Base-by-base conservation (phyloP, 2,329 filamentous ascomycete genomes). In the Ceratocystis cubensis region DNA sequence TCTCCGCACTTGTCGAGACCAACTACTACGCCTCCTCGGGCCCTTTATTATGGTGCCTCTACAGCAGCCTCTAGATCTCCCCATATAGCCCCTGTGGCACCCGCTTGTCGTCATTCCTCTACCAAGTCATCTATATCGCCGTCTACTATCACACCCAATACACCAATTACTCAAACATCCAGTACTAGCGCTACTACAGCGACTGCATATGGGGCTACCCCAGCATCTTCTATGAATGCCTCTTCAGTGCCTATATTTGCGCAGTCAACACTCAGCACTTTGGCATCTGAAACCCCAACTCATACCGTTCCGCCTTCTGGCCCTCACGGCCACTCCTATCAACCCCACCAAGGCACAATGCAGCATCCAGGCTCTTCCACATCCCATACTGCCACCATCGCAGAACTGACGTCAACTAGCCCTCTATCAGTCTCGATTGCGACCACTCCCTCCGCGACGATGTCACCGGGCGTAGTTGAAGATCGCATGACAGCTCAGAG, bases 1-100 rank as follows among this genome's bases (percentile, higher is more conserved):
- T 68, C 67, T 66, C 67, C 67, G 53, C 67, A 66, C 61, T 46
- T 68, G 50, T 64, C 61, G 53, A 68, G 67, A 44, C 66, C 67
- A 61, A 53, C 64, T 13, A 64, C 53, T 66, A 64, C 65, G 44
- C 65, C 67, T 25, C 67, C 67, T 20, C 53, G 61, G 46, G 63
- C 50, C 41, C 65, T 66, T 45, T 64, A 68, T 61, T 68, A 68
- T 68, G 67, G 64, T 33, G 64, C 61, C 59, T 33, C 61, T 28
- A 61, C 64, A 62, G 41, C 67, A n/a, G 37, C 67, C 53, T 62
- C 56, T 64, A 63, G 61, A 68, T 68, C 64, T 50, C 61, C 64
- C 22, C 64, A 53, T 44, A 66, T 61, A 64, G 67, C 46, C 15
- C 15, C 50, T 8, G 46, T 30, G 28, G 56, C 56, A 22, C 25